phyloP scores from a whole-genome alignment of 495 filamentous ascomycete species.

The Penicillium simplicissimum region DNA sequence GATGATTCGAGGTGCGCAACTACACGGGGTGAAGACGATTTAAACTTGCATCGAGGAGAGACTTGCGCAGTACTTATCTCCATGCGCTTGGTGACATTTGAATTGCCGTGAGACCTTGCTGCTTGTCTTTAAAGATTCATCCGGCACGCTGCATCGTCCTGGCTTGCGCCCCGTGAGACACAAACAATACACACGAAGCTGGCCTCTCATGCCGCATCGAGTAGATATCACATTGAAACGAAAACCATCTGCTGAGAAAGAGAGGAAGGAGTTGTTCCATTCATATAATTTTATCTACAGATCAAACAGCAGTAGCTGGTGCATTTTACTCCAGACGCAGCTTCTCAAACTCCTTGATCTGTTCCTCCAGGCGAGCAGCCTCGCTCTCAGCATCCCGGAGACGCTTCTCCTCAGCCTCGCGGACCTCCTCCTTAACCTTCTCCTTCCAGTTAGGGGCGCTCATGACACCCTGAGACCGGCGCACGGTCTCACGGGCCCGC shows the following conservation, averaged over 20 bases:
- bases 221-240: neutral
- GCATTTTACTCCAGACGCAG: conserved; percentile 43
- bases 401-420: conserved; percentile 59
- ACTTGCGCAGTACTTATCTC: neutral
- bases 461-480: conserved; percentile 38
- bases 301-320: neutral
- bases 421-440: conserved; percentile 55
- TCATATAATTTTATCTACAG: conserved; percentile 19
- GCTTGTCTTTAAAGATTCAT: no score
- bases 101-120: neutral
- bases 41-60: neutral
- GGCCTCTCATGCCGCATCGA: neutral
- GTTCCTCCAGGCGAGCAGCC: conserved; percentile 54
- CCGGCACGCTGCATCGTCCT: neutral
- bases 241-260: neutral
- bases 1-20: neutral
- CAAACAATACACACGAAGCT: neutral
- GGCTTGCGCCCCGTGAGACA: neutral
- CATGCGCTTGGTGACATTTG: neutral
- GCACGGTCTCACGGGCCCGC: conserved; percentile 37
- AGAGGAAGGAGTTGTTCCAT: conserved; percentile 9
- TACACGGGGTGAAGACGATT: neutral
- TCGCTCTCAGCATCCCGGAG: conserved; percentile 59
- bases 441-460: conserved; percentile 41
- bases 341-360: conserved; percentile 51